Evolutionary conservation across 1,284 basidiomycete genomes (phyloP).

Genomic region (Ganoderma multipileum): DNA sequence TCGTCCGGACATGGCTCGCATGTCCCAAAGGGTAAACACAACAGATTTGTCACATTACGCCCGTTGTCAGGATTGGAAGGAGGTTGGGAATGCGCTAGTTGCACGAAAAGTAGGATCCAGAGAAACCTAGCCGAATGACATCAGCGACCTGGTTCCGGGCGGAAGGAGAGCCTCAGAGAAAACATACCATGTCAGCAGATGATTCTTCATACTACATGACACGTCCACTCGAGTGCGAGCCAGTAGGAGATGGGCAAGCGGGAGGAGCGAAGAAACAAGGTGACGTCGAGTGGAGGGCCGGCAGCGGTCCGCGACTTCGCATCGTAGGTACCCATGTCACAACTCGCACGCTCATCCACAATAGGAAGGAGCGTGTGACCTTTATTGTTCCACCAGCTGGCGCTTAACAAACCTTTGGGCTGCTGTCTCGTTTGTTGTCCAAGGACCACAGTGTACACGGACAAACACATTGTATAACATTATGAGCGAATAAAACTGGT

Average conservation of each 20-base stretch:
- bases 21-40: constrained; percentile 79
- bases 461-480: constrained; percentile 1
- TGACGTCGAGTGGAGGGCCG: background rate
- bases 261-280: background rate
- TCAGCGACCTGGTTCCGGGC: too few species aligned
- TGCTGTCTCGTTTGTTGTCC: background rate
- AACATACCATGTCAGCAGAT: constrained; percentile 15
- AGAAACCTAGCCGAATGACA: constrained; percentile 15
- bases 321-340: too few species aligned
- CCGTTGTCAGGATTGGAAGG: constrained; percentile 11
- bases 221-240: background rate
- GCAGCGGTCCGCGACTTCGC: background rate
- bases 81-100: constrained; percentile 15
- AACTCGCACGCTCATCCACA: constrained; percentile 4
- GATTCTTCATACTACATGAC: constrained; percentile 26
- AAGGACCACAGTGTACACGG: background rate
- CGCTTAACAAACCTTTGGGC: background rate
- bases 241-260: background rate
- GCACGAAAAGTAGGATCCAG: constrained; percentile 18
- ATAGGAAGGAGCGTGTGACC: background rate
- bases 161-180: too few species aligned
- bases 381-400: background rate
- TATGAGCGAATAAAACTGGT: constrained; percentile 1
- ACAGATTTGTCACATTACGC: constrained; percentile 39
- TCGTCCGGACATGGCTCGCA: constrained; percentile 87